Evolutionary conservation across 2,329 filamentous ascomycete species (phyloP), one percentile per base, ranked within the genome.

Genomic region (Rhytidhysteron rufulum): DNA sequence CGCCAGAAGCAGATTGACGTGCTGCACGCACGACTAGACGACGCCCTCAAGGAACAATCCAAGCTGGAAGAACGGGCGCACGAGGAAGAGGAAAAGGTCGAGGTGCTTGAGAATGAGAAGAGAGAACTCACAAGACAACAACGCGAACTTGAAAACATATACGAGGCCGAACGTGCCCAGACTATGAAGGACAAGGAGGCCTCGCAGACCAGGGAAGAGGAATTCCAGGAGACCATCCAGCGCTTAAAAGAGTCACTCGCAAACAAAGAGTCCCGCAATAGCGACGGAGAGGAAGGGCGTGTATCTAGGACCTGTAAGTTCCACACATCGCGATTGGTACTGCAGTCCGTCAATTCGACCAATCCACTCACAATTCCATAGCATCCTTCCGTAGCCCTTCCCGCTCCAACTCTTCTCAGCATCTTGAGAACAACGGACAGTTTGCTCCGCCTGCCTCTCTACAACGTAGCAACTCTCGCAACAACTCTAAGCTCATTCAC

Each of bases 101-200:
- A 95, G 65, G 73, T 78, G 6, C 74, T 97, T 39, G 82, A 83
- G 58, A 89, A 87, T 55, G 88, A 95, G 58, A 90, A 93, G 69
- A 81, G 87, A 54, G 90, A 97, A 53, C 77, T 84, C 40, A 80
- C 83, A 21, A 80, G 89, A 48, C 85, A 94, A 66, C 86, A 88
- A 58, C 82, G 91, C 49, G 93, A 98, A 64, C 83, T 96, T 71
- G 90, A 96, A 66, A 82, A 83, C 49, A 90, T 94, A 49, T 94
- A 95, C 64, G 91, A 97, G 65, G 82, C 86, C 32, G 93, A 98
- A 68, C 81, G 88, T 48, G 87, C 84, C 58, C 82, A 87, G 40
- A 86, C 91, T 69, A 82, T 88, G 58, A 88, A 90, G 67, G 91
- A 97, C 65, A 93, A 94, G 70, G 90, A 96, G 50, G 88, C 94